These are phyloP conservation scores for Suillus luteus DNA, from an alignment of 768 basidiomycete genomes.

Conservation along the genomic window DNA sequence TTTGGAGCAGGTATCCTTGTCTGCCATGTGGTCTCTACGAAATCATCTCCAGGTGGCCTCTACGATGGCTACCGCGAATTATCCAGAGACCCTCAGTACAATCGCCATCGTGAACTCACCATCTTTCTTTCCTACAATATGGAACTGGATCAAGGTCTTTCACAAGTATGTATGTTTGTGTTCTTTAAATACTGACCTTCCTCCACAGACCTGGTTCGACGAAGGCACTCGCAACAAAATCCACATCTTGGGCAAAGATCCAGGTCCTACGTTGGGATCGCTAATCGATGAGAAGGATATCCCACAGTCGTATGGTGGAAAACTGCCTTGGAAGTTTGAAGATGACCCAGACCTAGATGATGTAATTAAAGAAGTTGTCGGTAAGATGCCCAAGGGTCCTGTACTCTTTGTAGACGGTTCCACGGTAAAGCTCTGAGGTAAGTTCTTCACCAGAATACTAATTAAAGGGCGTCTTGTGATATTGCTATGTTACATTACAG, in stretches of 20 bases:
- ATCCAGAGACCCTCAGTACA: constrained; percentile 74
- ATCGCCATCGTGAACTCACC: constrained; percentile 80
- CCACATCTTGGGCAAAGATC: constrained; percentile 66
- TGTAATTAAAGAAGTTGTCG: constrained; percentile 46
- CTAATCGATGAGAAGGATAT: constrained; percentile 53
- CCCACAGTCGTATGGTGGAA: constrained; percentile 74
- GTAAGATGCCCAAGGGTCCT: constrained; percentile 58
- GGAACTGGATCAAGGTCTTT: constrained; percentile 78
- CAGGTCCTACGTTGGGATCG: constrained; percentile 50
- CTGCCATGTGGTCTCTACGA: constrained; percentile 69
- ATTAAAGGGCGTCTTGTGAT: constrained; percentile 16
- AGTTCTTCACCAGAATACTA: not conserved
- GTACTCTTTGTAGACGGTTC: constrained; percentile 49
- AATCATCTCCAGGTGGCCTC: constrained; percentile 76
- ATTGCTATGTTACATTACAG: constrained; percentile 31
- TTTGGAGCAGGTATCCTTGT: constrained; percentile 60
- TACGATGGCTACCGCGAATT: constrained; percentile 73
- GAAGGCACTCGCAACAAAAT: constrained; percentile 78
- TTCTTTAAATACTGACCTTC: not conserved
- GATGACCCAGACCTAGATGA: constrained; percentile 68
- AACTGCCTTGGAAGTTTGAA: constrained; percentile 68
- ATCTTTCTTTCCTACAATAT: constrained; percentile 79
- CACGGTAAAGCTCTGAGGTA: constrained; percentile 29
- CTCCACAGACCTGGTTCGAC: constrained; percentile 70
- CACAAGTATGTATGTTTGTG: constrained; percentile 1